Evolutionary conservation across 179 eudicot species (phyloP).

Genomic region (Actinidia chinensis): DNA sequence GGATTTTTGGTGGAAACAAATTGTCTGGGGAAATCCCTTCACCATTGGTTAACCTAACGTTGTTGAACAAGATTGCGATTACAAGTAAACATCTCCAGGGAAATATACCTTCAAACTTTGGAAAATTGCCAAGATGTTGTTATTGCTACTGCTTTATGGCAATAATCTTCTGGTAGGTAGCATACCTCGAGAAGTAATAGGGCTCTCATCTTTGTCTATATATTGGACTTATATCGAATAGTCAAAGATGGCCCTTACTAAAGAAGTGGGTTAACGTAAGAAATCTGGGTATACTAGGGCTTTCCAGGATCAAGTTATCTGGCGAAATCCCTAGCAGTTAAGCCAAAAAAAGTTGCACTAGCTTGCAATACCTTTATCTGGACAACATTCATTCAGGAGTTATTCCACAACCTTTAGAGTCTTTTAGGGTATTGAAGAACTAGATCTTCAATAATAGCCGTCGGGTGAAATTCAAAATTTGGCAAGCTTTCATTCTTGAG

Average conservation of each 20-base stretch:
- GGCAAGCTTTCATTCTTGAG: too few species aligned
- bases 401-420: too few species aligned
- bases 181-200: constrained; percentile 16
- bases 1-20: constrained; percentile 14
- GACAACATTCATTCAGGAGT: too few species aligned
- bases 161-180: constrained; percentile 10
- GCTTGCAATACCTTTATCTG: too few species aligned
- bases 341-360: too few species aligned
- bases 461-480: too few species aligned
- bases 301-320: constrained; percentile 9
- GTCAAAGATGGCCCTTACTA: constrained; percentile 18
- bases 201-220: constrained; percentile 14
- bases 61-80: constrained; percentile 11
- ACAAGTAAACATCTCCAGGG: constrained; percentile 7
- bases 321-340: constrained; percentile 20
- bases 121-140: not conserved
- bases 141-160: not conserved
- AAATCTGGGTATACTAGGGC: not conserved
- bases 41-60: constrained; percentile 25
- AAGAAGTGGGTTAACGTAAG: too few species aligned
- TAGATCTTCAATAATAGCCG: too few species aligned
- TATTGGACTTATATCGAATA: constrained; percentile 10
- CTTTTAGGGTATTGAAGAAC: too few species aligned
- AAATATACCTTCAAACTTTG: constrained; percentile 9
- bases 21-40: constrained; percentile 29